These are phyloP conservation scores for Ganoderma sinense DNA, from an alignment of 1,284 basidiomycete genomes.

Conservation along the genomic window DNA sequence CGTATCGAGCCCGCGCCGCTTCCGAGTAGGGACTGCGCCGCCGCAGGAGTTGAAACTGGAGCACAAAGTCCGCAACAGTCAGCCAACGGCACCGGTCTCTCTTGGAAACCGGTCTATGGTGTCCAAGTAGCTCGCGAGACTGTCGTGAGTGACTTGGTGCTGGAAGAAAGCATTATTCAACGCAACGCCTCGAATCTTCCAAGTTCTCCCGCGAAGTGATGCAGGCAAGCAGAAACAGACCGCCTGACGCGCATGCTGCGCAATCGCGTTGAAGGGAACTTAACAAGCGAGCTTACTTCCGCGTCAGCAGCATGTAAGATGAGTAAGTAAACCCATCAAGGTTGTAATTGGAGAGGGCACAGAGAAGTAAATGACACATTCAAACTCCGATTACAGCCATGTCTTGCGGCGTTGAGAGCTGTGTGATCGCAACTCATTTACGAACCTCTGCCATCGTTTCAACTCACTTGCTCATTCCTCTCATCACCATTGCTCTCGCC, in stretches of 20 bases:
- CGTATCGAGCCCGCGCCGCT: background rate
- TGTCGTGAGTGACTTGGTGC: background rate
- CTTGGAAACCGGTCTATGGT: background rate
- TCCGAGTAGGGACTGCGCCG: background rate
- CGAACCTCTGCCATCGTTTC: constrained; percentile 29
- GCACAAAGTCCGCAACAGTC: background rate
- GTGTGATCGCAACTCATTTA: constrained; percentile 29
- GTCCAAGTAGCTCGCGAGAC: background rate
- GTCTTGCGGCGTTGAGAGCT: constrained; percentile 1
- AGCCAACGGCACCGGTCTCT: background rate
- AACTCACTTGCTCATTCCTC: constrained; percentile 23
- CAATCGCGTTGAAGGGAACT: background rate
- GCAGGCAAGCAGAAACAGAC: background rate
- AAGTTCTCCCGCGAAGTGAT: no score
- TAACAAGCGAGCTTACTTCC: constrained; percentile 4
- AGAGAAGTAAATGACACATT: background rate
- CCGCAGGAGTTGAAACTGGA: background rate
- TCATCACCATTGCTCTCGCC: constrained; percentile 34
- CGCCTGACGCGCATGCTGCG: background rate
- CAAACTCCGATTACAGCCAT: constrained; percentile 19
- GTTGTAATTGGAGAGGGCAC: no score
- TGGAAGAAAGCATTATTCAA: background rate
- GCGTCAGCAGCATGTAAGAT: background rate
- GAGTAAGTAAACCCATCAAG: background rate
- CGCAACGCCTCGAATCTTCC: background rate